A percentile compares a stretch with the other conserved stretches of the same genome.
Conservation (phyloP, 192 early-diverging fungal species). For the Coemansia sp. region DNA sequence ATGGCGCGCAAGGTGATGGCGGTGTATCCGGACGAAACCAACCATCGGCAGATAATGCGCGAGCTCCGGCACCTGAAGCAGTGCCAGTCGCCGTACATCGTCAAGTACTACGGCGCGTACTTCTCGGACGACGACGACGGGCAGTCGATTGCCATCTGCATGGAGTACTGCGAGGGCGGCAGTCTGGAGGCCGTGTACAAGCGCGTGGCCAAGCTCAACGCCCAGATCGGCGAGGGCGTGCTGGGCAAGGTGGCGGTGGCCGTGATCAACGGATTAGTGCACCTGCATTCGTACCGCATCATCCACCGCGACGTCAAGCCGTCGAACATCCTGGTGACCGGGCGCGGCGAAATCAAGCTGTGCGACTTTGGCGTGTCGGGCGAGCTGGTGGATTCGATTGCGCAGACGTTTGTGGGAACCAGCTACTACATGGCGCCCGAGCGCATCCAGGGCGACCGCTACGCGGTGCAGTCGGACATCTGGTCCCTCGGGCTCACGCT, state of each 20-base stretch:
- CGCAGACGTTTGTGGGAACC: conserved; percentile 95
- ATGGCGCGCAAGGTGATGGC: conserved; percentile 91
- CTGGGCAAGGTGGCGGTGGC: conserved; percentile 86
- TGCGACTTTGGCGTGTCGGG: conserved; percentile 98
- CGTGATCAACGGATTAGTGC: conserved; percentile 89
- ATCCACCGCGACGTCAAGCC: conserved; percentile 99
- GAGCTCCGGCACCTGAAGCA: conserved; percentile 88
- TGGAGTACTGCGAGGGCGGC: conserved; percentile 96
- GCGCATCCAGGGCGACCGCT: conserved; percentile 86
- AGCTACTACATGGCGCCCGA: conserved; percentile 98
- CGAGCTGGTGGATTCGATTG: conserved; percentile 83
- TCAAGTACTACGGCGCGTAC: conserved; percentile 93
- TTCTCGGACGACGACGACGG: conserved; percentile 74
- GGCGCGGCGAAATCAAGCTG: conserved; percentile 88
- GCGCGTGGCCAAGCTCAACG: conserved; percentile 62
- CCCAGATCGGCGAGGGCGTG: conserved; percentile 84
- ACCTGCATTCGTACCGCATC: conserved; percentile 81
- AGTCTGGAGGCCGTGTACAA: conserved; percentile 93
- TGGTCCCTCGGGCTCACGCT: conserved; percentile 95
- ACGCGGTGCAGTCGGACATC: conserved; percentile 91
- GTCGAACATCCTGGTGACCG: conserved; percentile 93
- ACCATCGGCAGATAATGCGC: conserved; percentile 82
- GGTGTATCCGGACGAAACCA: conserved; percentile 64
- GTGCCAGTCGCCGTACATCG: conserved; percentile 91
- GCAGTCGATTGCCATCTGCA: conserved; percentile 84